These are phyloP conservation scores for Actinidia polygama DNA, from an alignment of 179 eudicot species.

Conservation along the genomic window DNA sequence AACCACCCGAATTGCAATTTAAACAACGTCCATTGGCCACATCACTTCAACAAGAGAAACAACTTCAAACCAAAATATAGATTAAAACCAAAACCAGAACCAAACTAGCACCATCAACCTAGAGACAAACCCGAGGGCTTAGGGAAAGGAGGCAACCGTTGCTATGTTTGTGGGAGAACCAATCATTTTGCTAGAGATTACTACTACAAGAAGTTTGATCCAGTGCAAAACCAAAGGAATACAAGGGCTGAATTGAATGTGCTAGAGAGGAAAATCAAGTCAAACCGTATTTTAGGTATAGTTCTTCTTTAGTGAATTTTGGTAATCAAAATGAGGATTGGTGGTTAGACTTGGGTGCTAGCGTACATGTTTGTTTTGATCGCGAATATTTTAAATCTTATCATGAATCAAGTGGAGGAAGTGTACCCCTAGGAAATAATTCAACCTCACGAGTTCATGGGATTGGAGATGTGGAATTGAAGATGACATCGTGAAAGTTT, in stretches of 20 bases:
- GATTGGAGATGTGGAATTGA: background rate
- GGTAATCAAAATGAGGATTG: background rate
- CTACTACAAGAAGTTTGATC: background rate
- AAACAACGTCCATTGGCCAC: no score
- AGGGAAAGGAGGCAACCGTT: background rate
- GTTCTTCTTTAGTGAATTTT: background rate
- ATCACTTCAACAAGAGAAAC: background rate
- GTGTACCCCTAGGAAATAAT: background rate
- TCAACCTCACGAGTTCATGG: background rate
- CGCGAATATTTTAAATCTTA: background rate
- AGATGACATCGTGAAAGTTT: background rate
- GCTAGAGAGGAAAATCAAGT: background rate
- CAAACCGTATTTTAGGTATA: background rate
- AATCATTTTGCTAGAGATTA: background rate
- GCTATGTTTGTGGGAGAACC: background rate
- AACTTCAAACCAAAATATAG: background rate
- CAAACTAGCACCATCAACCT: background rate
- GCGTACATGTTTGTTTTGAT: conserved; percentile 5
- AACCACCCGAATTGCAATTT: background rate
- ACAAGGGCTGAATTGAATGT: background rate
- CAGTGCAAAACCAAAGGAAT: background rate
- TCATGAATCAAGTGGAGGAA: conserved; percentile 1
- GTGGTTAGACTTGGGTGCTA: conserved; percentile 4
- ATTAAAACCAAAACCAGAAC: background rate
- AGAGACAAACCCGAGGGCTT: background rate